phyloP scores from a whole-genome alignment of 768 basidiomycete species.

The Asterophora parasitica region DNA sequence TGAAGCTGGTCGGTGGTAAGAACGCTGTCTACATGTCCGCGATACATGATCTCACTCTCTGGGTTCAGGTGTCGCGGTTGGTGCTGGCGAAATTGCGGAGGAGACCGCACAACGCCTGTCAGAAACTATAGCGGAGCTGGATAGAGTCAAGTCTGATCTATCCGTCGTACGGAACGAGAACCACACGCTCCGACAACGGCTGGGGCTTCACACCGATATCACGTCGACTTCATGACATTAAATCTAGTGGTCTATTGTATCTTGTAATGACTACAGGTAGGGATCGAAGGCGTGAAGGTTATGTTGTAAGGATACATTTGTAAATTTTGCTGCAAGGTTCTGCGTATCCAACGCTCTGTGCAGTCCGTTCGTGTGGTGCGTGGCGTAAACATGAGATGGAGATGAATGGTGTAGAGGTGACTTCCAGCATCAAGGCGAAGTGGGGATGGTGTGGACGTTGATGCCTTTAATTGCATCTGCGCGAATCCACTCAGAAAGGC shows the following conservation, averaged over 20 bases:
- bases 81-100: constrained; percentile 68
- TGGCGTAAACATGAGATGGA: not conserved
- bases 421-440: constrained; percentile 14
- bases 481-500: constrained; percentile 47
- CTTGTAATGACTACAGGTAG: constrained; percentile 3
- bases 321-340: constrained; percentile 3
- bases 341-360: constrained; percentile 6
- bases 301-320: constrained; percentile 3
- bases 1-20: constrained; percentile 61
- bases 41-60: not conserved
- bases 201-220: constrained; percentile 10
- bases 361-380: not conserved
- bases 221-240: constrained; percentile 1
- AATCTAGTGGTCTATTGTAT: not conserved
- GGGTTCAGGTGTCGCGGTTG: constrained; percentile 62
- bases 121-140: constrained; percentile 45
- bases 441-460: constrained; percentile 18
- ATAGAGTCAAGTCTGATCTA: constrained; percentile 38
- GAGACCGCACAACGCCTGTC: constrained; percentile 43
- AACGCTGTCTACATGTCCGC: not conserved
- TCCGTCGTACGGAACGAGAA: constrained; percentile 49
- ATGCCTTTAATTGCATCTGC: constrained; percentile 33
- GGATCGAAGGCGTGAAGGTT: not conserved
- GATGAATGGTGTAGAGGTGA: not conserved
- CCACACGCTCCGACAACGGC: constrained; percentile 39